Evolutionary conservation across 2,329 filamentous ascomycete species (phyloP), one percentile per base, ranked within the genome.

Genomic region (Fusarium sp.): DNA sequence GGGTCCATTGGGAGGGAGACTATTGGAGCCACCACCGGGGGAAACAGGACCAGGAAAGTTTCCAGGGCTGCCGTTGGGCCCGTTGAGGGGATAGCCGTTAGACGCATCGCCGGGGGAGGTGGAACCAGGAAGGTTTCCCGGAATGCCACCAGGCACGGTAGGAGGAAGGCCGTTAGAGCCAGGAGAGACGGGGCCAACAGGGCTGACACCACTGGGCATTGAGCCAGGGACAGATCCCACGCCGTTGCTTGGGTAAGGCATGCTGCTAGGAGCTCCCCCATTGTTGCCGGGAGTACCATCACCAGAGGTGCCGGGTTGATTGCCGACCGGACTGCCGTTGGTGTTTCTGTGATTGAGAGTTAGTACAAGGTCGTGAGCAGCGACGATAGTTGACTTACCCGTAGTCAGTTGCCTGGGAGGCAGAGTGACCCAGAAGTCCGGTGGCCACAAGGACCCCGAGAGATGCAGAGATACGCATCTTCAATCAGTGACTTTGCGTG

Each of bases 401-500:
- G 30, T 78, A 76, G 46, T 72, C 72, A 37, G 75, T 75, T 32
- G 76, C 73, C 55, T 79, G 78, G n/a, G 77, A 79, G 45, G 73
- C 67, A 48, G 76, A 74, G 32, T 72, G 67, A 11, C 76, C 70
- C 53, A 82, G 55, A 63, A 82, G 75, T 59, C 78, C 76, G 60
- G 79, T 66, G 71, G 78, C 78, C 71, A 75, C 63, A 47, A 84
- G 56, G 74, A 76, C 76, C 68, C 78, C 75, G 63, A 83, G 65
- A 61, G 79, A 75, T 48, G 77, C 72, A 63, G 68, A 63, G 57
- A 76, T 72, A 75, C 80, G 82, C 83, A 85, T 85, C 72, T 69
- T 78, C 72, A 49, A 54, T 54, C 54, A 59, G 37, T 53, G 20
- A 47, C 54, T 63, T 66, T 56, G 46, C 21, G 41, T 55, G 32